These are phyloP conservation scores for Xylaria grammica DNA, from an alignment of 495 filamentous ascomycete genomes.

Conservation along the genomic window DNA sequence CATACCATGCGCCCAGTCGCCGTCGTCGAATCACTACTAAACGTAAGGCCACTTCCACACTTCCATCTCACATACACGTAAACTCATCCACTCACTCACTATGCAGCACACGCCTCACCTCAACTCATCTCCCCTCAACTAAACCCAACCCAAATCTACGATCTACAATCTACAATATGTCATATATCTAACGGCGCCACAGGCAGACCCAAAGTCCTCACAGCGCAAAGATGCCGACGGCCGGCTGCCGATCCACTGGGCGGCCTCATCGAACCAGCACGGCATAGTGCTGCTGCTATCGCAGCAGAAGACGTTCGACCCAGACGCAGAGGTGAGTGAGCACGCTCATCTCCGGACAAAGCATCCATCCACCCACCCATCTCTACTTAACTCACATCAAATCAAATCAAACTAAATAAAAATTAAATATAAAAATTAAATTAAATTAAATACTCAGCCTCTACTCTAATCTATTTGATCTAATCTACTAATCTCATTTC, in stretches of 20 bases:
- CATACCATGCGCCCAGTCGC: slow-evolving; percentile 49
- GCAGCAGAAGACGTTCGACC: slow-evolving; percentile 75
- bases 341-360: no score
- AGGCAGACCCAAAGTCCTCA: slow-evolving; percentile 83
- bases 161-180: no score
- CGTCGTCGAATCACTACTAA: slow-evolving; percentile 77
- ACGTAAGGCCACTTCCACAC: slow-evolving; percentile 52
- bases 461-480: no score
- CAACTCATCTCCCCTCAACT: no score
- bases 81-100: slow-evolving; percentile 18
- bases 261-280: slow-evolving; percentile 80
- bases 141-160: no score
- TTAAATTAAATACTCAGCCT: no score
- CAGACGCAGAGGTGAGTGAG: slow-evolving; percentile 79
- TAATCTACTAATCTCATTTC: not conserved
- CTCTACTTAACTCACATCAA: no score
- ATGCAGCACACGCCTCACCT: no score
- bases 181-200: no score
- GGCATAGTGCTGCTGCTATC: slow-evolving; percentile 75
- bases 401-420: no score
- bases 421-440: no score
- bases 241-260: slow-evolving; percentile 94
- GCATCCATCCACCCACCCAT: no score
- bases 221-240: slow-evolving; percentile 82
- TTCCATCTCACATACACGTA: not conserved